Percentiles rank a stretch among this genome's conserved stretches.
Conservation (phyloP, 768 basidiomycete genomes). For the Podaxis carcinomalis region DNA sequence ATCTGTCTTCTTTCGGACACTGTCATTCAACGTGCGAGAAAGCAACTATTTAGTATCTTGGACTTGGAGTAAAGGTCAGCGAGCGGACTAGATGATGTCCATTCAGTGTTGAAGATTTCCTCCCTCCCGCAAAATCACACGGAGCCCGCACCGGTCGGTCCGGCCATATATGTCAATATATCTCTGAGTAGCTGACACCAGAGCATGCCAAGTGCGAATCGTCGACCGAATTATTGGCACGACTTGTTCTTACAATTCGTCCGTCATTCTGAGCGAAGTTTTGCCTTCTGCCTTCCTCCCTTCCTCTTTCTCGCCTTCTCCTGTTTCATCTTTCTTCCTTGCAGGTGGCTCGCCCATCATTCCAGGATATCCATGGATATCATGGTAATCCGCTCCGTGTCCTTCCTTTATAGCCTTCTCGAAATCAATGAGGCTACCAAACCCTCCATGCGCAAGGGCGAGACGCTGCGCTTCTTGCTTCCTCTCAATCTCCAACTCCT, state of each 20-base stretch:
- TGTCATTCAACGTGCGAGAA: no score
- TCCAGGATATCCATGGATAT: slow-evolving; percentile 35
- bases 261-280: background rate
- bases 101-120: no score
- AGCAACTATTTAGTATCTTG: no score
- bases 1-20: no score
- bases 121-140: no score
- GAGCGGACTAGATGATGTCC: no score
- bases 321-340: slow-evolving; percentile 21
- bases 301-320: background rate
- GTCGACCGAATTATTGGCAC: background rate
- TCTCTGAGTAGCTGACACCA: no score
- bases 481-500: slow-evolving; percentile 43
- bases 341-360: slow-evolving; percentile 34
- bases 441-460: slow-evolving; percentile 48
- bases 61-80: no score
- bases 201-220: background rate
- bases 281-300: background rate
- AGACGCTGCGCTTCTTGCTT: slow-evolving; percentile 52
- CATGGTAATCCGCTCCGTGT: slow-evolving; percentile 40
- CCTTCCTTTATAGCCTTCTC: slow-evolving; percentile 42
- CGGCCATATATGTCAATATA: no score
- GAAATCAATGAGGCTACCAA: slow-evolving; percentile 45
- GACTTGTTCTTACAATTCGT: background rate
- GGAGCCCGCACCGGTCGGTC: no score